Conservation (phyloP, 2,329 filamentous ascomycete genomes). For the Emmonsiellopsis sp. region DNA sequence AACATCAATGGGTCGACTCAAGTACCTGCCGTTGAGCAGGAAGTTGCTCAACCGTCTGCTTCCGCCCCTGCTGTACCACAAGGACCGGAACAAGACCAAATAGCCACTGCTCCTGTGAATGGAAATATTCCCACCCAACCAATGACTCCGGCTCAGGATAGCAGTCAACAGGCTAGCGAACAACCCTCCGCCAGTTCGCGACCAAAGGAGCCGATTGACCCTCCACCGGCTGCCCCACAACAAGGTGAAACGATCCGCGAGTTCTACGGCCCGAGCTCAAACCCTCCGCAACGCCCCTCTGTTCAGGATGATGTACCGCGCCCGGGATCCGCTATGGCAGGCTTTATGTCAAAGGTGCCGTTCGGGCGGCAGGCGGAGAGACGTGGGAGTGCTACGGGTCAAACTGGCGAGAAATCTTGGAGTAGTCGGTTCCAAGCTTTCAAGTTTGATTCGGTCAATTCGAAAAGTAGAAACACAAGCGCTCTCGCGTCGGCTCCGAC, state of each 20-base stretch:
- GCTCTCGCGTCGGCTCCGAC: not conserved
- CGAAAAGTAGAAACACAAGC: not conserved
- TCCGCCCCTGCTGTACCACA: too few species aligned
- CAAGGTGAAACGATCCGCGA: not conserved
- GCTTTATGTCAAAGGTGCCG: not conserved
- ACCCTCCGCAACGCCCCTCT: not conserved
- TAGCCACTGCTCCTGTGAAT: too few species aligned
- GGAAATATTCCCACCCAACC: too few species aligned
- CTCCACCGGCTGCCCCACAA: too few species aligned
- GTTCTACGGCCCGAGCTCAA: not conserved
- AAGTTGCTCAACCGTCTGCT: too few species aligned
- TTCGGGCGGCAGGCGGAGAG: not conserved
- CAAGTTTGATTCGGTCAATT: not conserved
- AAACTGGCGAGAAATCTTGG: not conserved
- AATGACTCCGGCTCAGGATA: too few species aligned
- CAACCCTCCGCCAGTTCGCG: too few species aligned
- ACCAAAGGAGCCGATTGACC: too few species aligned
- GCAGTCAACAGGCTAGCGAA: too few species aligned
- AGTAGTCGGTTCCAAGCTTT: slow-evolving; percentile 1
- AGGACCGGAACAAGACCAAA: too few species aligned
- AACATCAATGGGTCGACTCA: too few species aligned
- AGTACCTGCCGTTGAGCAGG: too few species aligned
- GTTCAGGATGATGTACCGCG: not conserved
- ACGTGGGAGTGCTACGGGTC: not conserved
- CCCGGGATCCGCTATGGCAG: not conserved